A percentile compares a stretch with the other conserved stretches of the same genome.
These are phyloP conservation scores for Aphanomyces euteiches DNA, from an alignment of 352 stramenopile genomes.

Conservation along the genomic window DNA sequence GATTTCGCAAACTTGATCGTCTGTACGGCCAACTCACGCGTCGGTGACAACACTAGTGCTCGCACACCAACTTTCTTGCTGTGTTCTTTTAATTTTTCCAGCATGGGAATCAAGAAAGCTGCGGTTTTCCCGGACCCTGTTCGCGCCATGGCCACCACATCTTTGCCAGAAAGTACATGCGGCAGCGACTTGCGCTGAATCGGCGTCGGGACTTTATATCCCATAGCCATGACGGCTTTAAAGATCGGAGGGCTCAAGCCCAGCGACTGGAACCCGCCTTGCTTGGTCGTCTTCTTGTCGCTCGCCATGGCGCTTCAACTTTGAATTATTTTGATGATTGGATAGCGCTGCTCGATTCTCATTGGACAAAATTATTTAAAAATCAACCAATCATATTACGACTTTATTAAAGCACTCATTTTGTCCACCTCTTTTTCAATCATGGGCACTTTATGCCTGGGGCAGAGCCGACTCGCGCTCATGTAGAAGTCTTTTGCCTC, in stretches of 20 bases:
- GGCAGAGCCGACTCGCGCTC: neutral
- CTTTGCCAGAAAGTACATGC: conserved; percentile 92
- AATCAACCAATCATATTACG: neutral
- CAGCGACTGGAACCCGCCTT: conserved; percentile 81
- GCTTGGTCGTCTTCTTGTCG: conserved; percentile 32
- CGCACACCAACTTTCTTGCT: conserved; percentile 83
- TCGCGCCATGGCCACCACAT: conserved; percentile 98
- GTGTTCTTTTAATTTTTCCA: conserved; percentile 96
- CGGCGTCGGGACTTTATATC: conserved; percentile 97
- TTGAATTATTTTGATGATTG: conserved; percentile 15
- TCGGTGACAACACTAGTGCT: conserved; percentile 93
- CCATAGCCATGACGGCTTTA: conserved; percentile 89
- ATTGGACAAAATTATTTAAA: conserved; percentile 2
- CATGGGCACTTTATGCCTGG: conserved; percentile 7
- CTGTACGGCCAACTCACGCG: conserved; percentile 97
- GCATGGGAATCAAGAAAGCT: conserved; percentile 96
- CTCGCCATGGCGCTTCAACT: conserved; percentile 18
- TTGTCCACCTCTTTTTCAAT: neutral
- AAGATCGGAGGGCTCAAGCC: conserved; percentile 75
- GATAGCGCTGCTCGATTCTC: conserved; percentile 4
- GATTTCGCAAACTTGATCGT: conserved; percentile 89
- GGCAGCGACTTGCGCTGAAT: conserved; percentile 98
- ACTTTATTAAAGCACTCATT: neutral
- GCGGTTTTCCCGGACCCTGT: conserved; percentile 98
- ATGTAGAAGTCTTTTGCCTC: conserved; percentile 14